These are phyloP conservation scores for Castanea crenata DNA, from an alignment of 306 rosid genomes.

Conservation along the genomic window DNA sequence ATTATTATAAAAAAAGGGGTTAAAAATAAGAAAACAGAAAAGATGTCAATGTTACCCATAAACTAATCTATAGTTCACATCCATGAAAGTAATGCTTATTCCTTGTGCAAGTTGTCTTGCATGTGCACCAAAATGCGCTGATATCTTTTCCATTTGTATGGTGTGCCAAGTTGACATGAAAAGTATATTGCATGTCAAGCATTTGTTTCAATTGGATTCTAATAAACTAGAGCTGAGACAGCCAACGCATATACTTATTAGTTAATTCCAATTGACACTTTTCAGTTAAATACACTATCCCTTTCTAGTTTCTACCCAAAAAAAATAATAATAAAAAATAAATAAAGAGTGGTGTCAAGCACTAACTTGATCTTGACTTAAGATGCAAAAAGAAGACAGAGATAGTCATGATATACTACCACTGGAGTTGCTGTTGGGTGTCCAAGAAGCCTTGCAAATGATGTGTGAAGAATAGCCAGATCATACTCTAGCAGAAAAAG, in stretches of 20 bases:
- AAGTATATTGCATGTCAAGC: background rate
- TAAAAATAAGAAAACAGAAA: background rate
- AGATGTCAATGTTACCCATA: background rate
- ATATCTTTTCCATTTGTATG: background rate
- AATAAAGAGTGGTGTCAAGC: background rate
- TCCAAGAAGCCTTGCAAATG: slow-evolving; percentile 95
- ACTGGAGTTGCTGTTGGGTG: slow-evolving; percentile 49
- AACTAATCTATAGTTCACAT: background rate
- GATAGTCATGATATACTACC: slow-evolving; percentile 9
- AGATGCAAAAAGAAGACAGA: background rate
- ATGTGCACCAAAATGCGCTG: background rate
- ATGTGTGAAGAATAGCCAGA: slow-evolving; percentile 87
- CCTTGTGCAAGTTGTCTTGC: background rate
- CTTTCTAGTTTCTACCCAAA: no score
- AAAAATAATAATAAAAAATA: no score
- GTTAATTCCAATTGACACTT: no score
- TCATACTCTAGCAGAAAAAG: slow-evolving; percentile 64
- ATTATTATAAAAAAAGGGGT: no score
- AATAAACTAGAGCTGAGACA: background rate
- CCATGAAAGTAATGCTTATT: background rate
- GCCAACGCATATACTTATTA: no score
- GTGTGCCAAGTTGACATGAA: background rate
- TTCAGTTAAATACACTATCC: no score
- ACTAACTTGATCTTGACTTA: background rate
- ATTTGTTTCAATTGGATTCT: background rate